Evolutionary conservation across 768 basidiomycete species (phyloP).

Genomic region (Agrocybe chaxingu): DNA sequence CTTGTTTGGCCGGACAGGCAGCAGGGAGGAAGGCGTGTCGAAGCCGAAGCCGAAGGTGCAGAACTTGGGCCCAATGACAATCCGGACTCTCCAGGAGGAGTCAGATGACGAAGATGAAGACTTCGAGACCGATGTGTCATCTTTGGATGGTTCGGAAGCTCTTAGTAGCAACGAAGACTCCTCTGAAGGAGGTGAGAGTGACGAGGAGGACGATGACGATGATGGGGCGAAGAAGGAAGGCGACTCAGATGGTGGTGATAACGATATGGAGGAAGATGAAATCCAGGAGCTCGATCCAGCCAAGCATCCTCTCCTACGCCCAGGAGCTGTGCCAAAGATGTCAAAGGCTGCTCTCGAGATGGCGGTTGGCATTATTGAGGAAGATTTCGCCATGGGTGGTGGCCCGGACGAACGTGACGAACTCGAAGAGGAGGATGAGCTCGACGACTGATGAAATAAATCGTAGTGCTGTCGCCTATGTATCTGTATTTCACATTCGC

Average conservation of each 20-base stretch:
- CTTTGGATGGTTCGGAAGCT: constrained; percentile 33
- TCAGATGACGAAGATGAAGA: constrained; percentile 47
- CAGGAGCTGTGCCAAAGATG: constrained; percentile 68
- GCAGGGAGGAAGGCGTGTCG: constrained; percentile 11
- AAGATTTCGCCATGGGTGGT: constrained; percentile 36
- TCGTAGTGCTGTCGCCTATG: too few relatives aligned
- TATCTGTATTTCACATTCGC: too few relatives aligned
- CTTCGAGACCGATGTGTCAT: constrained; percentile 33
- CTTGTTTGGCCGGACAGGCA: constrained; percentile 46
- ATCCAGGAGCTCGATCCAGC: constrained; percentile 48
- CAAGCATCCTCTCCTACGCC: constrained; percentile 60
- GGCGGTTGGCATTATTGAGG: constrained; percentile 60
- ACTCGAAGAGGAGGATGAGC: neutral
- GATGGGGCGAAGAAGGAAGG: constrained; percentile 28
- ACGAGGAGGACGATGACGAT: constrained; percentile 23
- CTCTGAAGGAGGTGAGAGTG: constrained; percentile 22
- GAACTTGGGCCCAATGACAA: constrained; percentile 25
- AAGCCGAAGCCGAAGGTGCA: constrained; percentile 7
- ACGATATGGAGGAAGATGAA: constrained; percentile 34
- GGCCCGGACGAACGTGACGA: constrained; percentile 44
- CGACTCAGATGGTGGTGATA: constrained; percentile 30
- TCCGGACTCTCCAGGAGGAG: constrained; percentile 32
- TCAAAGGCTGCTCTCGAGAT: constrained; percentile 64
- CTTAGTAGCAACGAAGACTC: constrained; percentile 18
- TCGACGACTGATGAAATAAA: neutral